Conservation (phyloP, 345 rosid species). For the Eucalyptus pauciflora region DNA sequence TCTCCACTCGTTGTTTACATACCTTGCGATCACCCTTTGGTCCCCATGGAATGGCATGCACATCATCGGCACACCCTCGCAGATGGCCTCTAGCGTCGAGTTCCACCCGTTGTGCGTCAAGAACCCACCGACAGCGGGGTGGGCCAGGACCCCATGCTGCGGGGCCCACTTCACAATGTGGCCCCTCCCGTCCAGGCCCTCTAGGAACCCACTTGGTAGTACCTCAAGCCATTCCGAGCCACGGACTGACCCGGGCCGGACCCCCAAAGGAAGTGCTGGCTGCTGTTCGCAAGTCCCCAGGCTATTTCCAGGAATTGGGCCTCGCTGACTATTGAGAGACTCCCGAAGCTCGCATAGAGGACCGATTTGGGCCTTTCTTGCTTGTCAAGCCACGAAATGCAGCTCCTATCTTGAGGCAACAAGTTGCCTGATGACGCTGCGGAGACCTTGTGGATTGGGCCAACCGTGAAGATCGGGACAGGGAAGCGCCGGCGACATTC, state of each 20-base stretch:
- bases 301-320: background rate
- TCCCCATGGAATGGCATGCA: background rate
- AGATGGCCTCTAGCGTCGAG: background rate
- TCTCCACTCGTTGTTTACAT: background rate
- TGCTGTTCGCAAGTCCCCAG: background rate
- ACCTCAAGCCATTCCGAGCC: background rate
- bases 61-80: background rate
- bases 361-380: constrained; percentile 11
- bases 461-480: constrained; percentile 14
- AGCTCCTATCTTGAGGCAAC: constrained; percentile 2
- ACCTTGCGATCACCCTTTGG: background rate
- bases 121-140: background rate
- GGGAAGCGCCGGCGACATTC: background rate
- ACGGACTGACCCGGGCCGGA: background rate
- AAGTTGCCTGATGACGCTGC: constrained; percentile 3
- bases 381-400: constrained; percentile 23
- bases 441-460: constrained; percentile 28
- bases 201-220: background rate
- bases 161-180: background rate
- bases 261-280: background rate
- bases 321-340: constrained; percentile 5
- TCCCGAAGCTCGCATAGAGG: constrained; percentile 32
- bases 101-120: background rate
- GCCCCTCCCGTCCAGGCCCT: background rate
- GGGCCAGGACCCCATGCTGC: background rate